Conservation (phyloP, 2,329 filamentous ascomycete genomes). For the Penicillium nordicum region DNA sequence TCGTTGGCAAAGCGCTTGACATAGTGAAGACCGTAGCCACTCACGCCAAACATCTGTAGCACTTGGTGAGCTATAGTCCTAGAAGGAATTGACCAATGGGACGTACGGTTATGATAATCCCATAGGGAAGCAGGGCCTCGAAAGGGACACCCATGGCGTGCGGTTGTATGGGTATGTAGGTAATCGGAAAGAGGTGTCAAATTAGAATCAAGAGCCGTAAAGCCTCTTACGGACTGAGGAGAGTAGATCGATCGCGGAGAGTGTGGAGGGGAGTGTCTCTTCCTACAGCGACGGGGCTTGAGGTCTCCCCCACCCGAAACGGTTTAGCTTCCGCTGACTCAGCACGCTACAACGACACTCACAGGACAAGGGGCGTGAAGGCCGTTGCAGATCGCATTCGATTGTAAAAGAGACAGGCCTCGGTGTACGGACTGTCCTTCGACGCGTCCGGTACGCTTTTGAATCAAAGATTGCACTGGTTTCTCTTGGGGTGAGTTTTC, state of each 20-base stretch:
- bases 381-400: conserved; percentile 31
- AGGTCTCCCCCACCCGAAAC: conserved; percentile 31
- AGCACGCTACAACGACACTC: conserved; percentile 37
- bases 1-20: conserved; percentile 61
- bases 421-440: conserved; percentile 16
- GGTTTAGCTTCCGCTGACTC: conserved; percentile 37
- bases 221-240: conserved; percentile 7
- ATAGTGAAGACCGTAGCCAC: conserved; percentile 56
- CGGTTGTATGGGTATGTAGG: conserved; percentile 1
- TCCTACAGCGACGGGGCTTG: conserved; percentile 16
- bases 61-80: conserved; percentile 22
- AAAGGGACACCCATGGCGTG: conserved; percentile 61
- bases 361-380: conserved; percentile 31
- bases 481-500: conserved; percentile 13
- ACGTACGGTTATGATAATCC: conserved; percentile 60
- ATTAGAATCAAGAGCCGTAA: conserved; percentile 4
- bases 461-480: conserved; percentile 1
- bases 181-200: not conserved
- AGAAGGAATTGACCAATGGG: conserved; percentile 16
- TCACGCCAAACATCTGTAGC: conserved; percentile 58
- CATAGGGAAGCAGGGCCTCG: conserved; percentile 63
- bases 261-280: conserved; percentile 14
- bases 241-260: conserved; percentile 16
- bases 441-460: conserved; percentile 30
- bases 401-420: conserved; percentile 25